phyloP scores from a whole-genome alignment of 768 basidiomycete genomes.

The Agrocybe pediades region DNA sequence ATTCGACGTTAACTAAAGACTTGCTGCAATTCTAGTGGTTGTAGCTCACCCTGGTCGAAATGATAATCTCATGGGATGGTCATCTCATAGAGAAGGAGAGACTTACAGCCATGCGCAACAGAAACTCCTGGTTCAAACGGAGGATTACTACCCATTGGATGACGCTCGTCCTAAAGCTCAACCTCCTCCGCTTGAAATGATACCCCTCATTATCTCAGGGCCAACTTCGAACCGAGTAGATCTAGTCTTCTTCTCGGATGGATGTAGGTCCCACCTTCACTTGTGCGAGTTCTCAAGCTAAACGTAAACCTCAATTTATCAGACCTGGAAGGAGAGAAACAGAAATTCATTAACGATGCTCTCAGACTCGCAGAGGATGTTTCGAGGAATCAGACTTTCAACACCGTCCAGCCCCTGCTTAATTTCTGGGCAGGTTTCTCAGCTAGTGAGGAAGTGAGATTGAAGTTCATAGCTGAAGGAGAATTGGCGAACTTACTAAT shows the following conservation, averaged over 20 bases:
- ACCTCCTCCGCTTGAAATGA: constrained; percentile 51
- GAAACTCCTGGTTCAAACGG: neutral
- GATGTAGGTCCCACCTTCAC: constrained; percentile 47
- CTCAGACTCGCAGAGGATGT: constrained; percentile 67
- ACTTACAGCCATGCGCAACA: too few relatives aligned
- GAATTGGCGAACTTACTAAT: neutral
- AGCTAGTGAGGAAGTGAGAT: constrained; percentile 67
- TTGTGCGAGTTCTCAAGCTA: neutral
- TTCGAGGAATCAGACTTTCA: constrained; percentile 74
- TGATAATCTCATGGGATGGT: neutral
- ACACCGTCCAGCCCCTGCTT: constrained; percentile 71
- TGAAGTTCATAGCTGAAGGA: neutral
- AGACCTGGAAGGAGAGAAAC: constrained; percentile 42
- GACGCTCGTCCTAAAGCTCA: neutral
- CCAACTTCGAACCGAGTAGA: constrained; percentile 67
- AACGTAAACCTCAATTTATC: neutral
- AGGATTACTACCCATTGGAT: neutral
- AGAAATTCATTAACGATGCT: constrained; percentile 69
- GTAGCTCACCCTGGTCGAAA: neutral
- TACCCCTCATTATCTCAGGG: constrained; percentile 63
- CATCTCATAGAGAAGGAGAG: neutral
- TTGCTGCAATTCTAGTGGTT: neutral
- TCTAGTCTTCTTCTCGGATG: constrained; percentile 77
- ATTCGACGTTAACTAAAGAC: neutral
- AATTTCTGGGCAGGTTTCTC: constrained; percentile 85